These are phyloP conservation scores for Leishmania gerbilli DNA, from an alignment of 208 protist genomes.

Conservation along the genomic window DNA sequence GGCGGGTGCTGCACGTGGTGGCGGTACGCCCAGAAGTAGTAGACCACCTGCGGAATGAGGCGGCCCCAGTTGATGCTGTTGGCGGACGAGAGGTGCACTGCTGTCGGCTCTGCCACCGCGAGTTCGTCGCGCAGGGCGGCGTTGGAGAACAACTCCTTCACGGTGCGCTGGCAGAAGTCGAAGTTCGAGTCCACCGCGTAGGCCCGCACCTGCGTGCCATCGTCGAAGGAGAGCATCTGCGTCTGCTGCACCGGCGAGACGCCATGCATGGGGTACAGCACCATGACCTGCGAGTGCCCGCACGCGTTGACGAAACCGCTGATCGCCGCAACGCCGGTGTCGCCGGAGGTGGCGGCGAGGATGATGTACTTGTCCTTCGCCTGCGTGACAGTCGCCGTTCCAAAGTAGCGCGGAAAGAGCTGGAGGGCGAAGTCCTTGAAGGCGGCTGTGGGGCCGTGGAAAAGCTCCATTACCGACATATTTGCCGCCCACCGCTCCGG, in stretches of 20 bases:
- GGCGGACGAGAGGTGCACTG: slow-evolving; percentile 87
- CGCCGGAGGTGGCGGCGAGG: slow-evolving; percentile 89
- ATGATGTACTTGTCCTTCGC: slow-evolving; percentile 64
- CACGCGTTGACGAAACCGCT: slow-evolving; percentile 81
- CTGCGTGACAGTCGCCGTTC: slow-evolving; percentile 35
- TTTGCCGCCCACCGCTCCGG: slow-evolving; percentile 38
- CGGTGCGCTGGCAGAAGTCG: slow-evolving; percentile 92
- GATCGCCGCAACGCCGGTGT: slow-evolving; percentile 90
- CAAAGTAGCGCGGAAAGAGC: slow-evolving; percentile 88
- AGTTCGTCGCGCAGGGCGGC: slow-evolving; percentile 65
- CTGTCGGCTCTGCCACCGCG: slow-evolving; percentile 26
- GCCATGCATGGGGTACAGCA: slow-evolving; percentile 85
- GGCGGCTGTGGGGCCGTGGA: slow-evolving; percentile 88
- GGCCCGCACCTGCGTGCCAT: slow-evolving; percentile 67
- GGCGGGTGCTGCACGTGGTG: slow-evolving; percentile 59
- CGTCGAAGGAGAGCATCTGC: slow-evolving; percentile 88
- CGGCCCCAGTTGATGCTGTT: slow-evolving; percentile 99
- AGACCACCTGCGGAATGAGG: slow-evolving; percentile 96
- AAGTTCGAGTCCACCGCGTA: slow-evolving; percentile 82
- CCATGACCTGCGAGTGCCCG: slow-evolving; percentile 73
- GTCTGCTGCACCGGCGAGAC: slow-evolving; percentile 86
- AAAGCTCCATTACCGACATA: slow-evolving; percentile 79
- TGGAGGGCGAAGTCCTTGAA: slow-evolving; percentile 94
- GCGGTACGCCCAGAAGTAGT: slow-evolving; percentile 96
- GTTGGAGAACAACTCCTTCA: slow-evolving; percentile 93